Base-by-base conservation (phyloP, 495 filamentous ascomycete genomes). In the Penicillium steckii region DNA sequence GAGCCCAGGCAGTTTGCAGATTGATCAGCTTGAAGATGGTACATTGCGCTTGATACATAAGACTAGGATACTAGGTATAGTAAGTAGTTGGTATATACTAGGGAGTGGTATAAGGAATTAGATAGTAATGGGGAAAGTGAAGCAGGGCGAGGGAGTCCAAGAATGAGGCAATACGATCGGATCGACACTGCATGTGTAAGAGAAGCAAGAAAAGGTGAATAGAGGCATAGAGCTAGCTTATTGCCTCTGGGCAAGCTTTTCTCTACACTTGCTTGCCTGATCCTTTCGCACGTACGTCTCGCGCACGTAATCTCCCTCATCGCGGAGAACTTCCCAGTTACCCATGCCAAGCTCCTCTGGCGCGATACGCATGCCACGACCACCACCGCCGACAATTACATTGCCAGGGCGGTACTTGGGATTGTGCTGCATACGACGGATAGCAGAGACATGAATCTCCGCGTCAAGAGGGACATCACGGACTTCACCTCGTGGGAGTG, bases 381-480 rank as follows among this genome's bases (percentile, higher is more conserved):
- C 90, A 9, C 90, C 90, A 2, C 90, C 90, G 12, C 90, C 89
- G 9, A 90, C 64, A 38, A 95, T 87, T 45, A 94, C 64, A 58
- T 95, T 95, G 0, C 89, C 90, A 1, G 90, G 90, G 0, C 90
- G 77, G 58, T 94, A 95, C 0, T 61, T 69, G 0, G 72, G 59
- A 54, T 91, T 73, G 6, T 75, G 68, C 38, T 85, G 63, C 87
- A 94, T 88, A 1, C 90, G 78, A 17, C 78, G 77, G 32, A 95
- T 83, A 0, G 89, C 91, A 8, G 82, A 86, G 29, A 82, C 78
- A 59, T 95, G 90, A 1, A 94, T 77, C 27, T 83, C 76, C 0
- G 82, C 88, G 48, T 84, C 77, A 8, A 80, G 67, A 0, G 90
- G 90, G 10, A 95, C 88, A 63, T 95, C 90, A 2, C 90, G 81